Evolutionary conservation across 2,329 filamentous ascomycete genomes (phyloP).

Genomic region (Xylaria arbuscula): DNA sequence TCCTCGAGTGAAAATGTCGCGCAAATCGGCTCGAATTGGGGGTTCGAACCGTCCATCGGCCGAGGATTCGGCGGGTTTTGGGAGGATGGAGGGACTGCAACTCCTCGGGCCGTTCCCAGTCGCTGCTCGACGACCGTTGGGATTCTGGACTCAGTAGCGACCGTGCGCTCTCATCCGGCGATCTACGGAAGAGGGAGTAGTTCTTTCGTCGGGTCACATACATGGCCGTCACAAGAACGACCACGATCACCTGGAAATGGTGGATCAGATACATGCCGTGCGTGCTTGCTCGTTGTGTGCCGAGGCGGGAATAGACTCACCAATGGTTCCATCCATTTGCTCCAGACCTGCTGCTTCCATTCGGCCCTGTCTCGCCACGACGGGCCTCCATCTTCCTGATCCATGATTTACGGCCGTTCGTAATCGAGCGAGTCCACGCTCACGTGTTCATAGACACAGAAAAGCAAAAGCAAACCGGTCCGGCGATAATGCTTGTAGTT

Average conservation of each 20-base stretch:
- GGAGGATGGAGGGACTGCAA: slow-evolving; percentile 40
- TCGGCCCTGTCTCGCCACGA: slow-evolving; percentile 41
- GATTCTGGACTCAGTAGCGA: slow-evolving; percentile 40
- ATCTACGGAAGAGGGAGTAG: slow-evolving; percentile 49
- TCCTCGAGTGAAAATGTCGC: slow-evolving; percentile 66
- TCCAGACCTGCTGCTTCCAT: slow-evolving; percentile 44
- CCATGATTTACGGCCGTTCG: slow-evolving; percentile 28
- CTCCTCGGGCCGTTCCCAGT: slow-evolving; percentile 39
- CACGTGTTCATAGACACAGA: slow-evolving; percentile 19
- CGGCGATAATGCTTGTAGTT: background rate
- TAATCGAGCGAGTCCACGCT: slow-evolving; percentile 14
- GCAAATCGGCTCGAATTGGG: slow-evolving; percentile 69
- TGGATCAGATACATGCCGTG: slow-evolving; percentile 7
- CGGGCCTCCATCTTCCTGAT: slow-evolving; percentile 34
- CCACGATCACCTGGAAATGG: slow-evolving; percentile 50
- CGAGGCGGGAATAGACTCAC: slow-evolving; percentile 30
- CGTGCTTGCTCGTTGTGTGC: background rate
- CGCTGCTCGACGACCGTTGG: slow-evolving; percentile 40
- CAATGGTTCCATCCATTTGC: slow-evolving; percentile 42
- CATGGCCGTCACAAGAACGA: slow-evolving; percentile 54
- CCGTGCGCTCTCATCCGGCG: slow-evolving; percentile 36
- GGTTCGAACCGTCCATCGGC: slow-evolving; percentile 53
- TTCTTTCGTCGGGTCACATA: slow-evolving; percentile 52
- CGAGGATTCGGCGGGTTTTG: slow-evolving; percentile 48
- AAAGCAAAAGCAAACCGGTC: background rate